A percentile compares a stretch with the other conserved stretches of the same genome.
Conservation (phyloP, 805 yeast species). For the Wickerhamiella kurtzmanii region DNA sequence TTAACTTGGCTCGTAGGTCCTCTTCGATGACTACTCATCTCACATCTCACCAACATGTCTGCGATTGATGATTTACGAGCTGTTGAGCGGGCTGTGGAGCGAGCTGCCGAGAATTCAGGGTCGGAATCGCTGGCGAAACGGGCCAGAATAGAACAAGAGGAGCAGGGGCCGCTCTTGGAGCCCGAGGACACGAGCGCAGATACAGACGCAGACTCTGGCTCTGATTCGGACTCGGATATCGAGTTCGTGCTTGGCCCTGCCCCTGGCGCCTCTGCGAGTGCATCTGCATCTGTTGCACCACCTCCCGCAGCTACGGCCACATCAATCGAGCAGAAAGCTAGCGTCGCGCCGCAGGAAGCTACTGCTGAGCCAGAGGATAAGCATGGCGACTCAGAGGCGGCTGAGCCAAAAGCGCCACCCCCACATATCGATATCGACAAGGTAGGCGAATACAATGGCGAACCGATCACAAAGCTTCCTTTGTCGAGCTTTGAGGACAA, state of each 20-base stretch:
- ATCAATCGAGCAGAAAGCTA: slow-evolving; percentile 21
- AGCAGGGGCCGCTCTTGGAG: not conserved
- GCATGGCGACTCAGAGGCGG: slow-evolving; percentile 20
- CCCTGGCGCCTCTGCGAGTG: slow-evolving; percentile 18
- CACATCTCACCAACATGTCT: not conserved
- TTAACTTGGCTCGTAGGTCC: no score
- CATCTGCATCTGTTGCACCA: slow-evolving; percentile 16
- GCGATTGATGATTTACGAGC: not conserved
- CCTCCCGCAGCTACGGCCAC: slow-evolving; percentile 1
- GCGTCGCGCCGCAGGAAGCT: slow-evolving; percentile 12
- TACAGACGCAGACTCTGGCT: not conserved
- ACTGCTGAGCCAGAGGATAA: slow-evolving; percentile 9
- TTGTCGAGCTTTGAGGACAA: slow-evolving; percentile 76
- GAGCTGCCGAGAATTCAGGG: not conserved
- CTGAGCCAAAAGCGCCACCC: slow-evolving; percentile 11
- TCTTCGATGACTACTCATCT: no score
- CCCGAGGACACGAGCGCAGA: no score
- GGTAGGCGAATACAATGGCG: slow-evolving; percentile 63
- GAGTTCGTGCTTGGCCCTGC: slow-evolving; percentile 57
- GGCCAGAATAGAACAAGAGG: not conserved
- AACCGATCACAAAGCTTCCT: slow-evolving; percentile 68
- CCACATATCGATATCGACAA: slow-evolving; percentile 46
- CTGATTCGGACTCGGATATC: slow-evolving; percentile 45
- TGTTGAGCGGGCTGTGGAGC: not conserved
- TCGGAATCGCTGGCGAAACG: not conserved